A percentile compares a stretch with the other conserved stretches of the same genome.
phyloP scores from a whole-genome alignment of 257 asterid species.

The Coffea canephora region DNA sequence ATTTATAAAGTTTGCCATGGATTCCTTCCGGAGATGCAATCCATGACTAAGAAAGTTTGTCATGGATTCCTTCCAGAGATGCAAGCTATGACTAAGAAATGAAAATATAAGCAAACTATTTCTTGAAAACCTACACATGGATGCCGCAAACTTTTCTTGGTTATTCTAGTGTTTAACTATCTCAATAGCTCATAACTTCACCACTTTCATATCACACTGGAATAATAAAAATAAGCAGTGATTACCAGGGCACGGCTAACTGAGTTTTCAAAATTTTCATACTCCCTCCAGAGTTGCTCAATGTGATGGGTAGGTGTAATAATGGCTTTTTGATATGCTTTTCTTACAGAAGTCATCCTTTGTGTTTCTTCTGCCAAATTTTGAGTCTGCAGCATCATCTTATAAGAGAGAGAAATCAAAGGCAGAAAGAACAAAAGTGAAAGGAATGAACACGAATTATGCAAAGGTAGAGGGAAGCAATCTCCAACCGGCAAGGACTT shows the following conservation, averaged over 20 bases:
- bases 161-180: not conserved
- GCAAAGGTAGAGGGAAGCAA: conserved; percentile 14
- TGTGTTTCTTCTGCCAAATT: conserved; percentile 72
- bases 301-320: conserved; percentile 84
- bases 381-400: conserved; percentile 61
- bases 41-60: not conserved
- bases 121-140: not conserved
- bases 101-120: not conserved
- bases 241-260: conserved; percentile 93
- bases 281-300: conserved; percentile 98
- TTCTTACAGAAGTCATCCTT: conserved; percentile 79
- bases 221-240: conserved; percentile 8
- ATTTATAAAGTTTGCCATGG: not conserved
- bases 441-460: conserved; percentile 16
- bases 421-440: conserved; percentile 15
- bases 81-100: not conserved
- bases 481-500: conserved; percentile 79
- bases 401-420: conserved; percentile 16
- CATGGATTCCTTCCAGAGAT: not conserved
- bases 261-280: conserved; percentile 92
- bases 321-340: conserved; percentile 86
- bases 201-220: not conserved
- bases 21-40: not conserved
- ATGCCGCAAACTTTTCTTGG: not conserved
- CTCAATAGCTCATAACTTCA: not conserved